Conservation (phyloP, 108 stramenopile genomes). For the Skeletonema potamos region DNA sequence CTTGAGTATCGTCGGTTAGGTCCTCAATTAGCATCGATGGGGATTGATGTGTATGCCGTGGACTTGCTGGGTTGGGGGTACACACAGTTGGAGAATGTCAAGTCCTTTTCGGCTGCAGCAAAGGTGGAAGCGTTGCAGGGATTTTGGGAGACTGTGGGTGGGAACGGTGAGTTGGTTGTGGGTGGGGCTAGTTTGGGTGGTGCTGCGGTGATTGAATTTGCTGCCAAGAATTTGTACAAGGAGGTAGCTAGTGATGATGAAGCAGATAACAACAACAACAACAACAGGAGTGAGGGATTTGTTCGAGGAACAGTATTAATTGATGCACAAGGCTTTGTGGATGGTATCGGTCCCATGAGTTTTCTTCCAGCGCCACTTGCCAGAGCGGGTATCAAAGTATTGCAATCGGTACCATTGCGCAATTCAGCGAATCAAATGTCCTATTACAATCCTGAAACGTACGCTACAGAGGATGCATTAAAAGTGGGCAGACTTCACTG, state of each 20-base stretch:
- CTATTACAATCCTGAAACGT: constrained; percentile 69
- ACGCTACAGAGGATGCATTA: constrained; percentile 89
- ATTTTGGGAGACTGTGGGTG: constrained; percentile 61
- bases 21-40: constrained; percentile 62
- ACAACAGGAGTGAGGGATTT: constrained; percentile 45
- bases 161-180: constrained; percentile 46
- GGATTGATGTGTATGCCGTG: constrained; percentile 87
- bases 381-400: constrained; percentile 69
- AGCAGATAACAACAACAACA: not conserved
- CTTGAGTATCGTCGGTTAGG: constrained; percentile 87
- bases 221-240: constrained; percentile 26
- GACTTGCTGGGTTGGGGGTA: constrained; percentile 96
- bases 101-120: constrained; percentile 80
- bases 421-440: constrained; percentile 83
- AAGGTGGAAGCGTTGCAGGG: constrained; percentile 81
- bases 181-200: constrained; percentile 82
- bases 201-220: constrained; percentile 80
- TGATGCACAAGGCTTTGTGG: constrained; percentile 90
- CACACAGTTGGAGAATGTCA: constrained; percentile 67
- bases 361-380: constrained; percentile 69
- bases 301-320: constrained; percentile 60
- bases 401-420: constrained; percentile 75
- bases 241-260: not conserved
- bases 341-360: constrained; percentile 88
- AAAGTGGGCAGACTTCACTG: constrained; percentile 85